phyloP scores from a whole-genome alignment of 1,139 yeast species.

The Blastobotrys malaysiensis region DNA sequence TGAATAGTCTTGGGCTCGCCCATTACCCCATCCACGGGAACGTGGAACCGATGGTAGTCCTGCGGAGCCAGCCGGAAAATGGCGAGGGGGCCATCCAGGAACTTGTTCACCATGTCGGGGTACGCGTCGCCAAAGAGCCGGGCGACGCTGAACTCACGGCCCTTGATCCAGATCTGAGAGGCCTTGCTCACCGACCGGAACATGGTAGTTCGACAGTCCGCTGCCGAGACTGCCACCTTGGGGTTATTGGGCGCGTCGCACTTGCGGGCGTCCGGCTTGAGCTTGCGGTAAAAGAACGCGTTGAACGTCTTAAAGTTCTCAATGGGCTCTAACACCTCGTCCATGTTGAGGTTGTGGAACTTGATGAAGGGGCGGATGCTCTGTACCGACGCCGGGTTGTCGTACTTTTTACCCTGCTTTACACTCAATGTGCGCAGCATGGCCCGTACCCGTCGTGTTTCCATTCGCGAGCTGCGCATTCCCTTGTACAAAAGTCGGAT shows the following conservation, averaged over 20 bases:
- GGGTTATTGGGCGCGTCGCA: conserved; percentile 52
- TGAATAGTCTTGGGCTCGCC: conserved; percentile 63
- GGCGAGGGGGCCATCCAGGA: conserved; percentile 58
- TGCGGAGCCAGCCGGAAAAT: conserved; percentile 92
- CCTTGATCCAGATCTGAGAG: conserved; percentile 84
- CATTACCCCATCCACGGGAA: conserved; percentile 72
- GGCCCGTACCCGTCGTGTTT: conserved; percentile 51
- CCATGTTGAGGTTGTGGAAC: conserved; percentile 70
- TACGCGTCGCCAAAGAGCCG: conserved; percentile 60
- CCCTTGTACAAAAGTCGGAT: conserved; percentile 81
- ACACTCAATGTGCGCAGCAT: conserved; percentile 61
- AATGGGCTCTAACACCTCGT: conserved; percentile 55
- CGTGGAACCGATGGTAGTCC: conserved; percentile 91
- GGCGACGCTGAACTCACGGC: conserved; percentile 64
- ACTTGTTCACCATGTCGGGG: conserved; percentile 43
- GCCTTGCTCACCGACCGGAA: conserved; percentile 61
- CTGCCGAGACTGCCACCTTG: conserved; percentile 65
- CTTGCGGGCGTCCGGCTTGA: conserved; percentile 66
- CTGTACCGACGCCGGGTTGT: conserved; percentile 55
- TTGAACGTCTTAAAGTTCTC: conserved; percentile 64
- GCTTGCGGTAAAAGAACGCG: conserved; percentile 78
- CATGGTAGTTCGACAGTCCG: conserved; percentile 81
- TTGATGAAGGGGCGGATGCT: conserved; percentile 74
- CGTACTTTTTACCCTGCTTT: conserved; percentile 83
- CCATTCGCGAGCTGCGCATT: conserved; percentile 46